These are phyloP conservation scores for Fusarium tuaranense DNA, from an alignment of 2,329 filamentous ascomycete genomes.

Conservation along the genomic window DNA sequence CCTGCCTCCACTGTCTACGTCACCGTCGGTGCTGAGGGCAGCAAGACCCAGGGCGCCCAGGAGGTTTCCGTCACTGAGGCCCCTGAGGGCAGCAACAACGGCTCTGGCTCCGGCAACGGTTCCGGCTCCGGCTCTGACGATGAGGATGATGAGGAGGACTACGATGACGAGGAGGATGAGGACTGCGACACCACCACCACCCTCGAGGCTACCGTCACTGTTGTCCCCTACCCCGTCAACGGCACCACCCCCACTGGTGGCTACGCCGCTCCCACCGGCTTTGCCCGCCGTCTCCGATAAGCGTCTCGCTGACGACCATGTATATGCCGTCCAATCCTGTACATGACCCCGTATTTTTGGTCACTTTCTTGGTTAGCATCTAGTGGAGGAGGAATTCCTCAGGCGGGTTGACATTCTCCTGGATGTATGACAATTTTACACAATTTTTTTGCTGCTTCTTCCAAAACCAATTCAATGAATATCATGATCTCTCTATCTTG, in stretches of 20 bases:
- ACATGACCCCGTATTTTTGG: slow-evolving; percentile 40
- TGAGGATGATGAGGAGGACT: slow-evolving; percentile 35
- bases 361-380: slow-evolving; percentile 38
- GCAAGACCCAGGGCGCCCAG: slow-evolving; percentile 33
- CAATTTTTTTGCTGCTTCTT: slow-evolving; percentile 27
- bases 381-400: slow-evolving; percentile 34
- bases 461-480: slow-evolving; percentile 45
- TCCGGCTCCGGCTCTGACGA: slow-evolving; percentile 18
- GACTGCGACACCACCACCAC: slow-evolving; percentile 44
- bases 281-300: slow-evolving; percentile 50
- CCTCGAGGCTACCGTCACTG: slow-evolving; percentile 49
- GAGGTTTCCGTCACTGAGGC: slow-evolving; percentile 39
- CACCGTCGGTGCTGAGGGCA: slow-evolving; percentile 44
- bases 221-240: slow-evolving; percentile 56
- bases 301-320: slow-evolving; percentile 24
- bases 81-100: not conserved
- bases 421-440: slow-evolving; percentile 44
- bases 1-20: slow-evolving; percentile 52
- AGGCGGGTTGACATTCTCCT: slow-evolving; percentile 31
- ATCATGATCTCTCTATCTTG: slow-evolving; percentile 43
- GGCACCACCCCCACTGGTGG: slow-evolving; percentile 52
- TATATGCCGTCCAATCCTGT: slow-evolving; percentile 38
- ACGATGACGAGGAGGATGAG: slow-evolving; percentile 31
- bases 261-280: slow-evolving; percentile 51
- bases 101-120: slow-evolving; percentile 10